Evolutionary conservation across 1,139 yeast species (phyloP).

Genomic region (Williopsis jadinii): DNA sequence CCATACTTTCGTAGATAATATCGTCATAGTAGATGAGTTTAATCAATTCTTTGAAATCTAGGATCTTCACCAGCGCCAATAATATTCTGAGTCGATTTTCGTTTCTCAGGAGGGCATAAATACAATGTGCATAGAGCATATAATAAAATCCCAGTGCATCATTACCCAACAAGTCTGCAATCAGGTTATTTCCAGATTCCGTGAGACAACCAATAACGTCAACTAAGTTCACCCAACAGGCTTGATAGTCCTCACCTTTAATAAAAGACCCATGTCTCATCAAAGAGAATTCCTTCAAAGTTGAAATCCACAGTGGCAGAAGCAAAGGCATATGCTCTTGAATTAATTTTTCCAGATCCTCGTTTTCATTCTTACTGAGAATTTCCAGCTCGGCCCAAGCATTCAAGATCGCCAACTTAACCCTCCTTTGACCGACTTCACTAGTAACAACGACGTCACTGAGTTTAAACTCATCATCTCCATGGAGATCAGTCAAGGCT

Average conservation of each 20-base stretch:
- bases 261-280: conserved; percentile 41
- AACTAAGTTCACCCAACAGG: conserved; percentile 74
- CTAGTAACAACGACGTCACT: conserved; percentile 32
- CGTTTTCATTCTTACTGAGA: conserved; percentile 32
- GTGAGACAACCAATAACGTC: conserved; percentile 68
- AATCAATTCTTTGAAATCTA: conserved; percentile 52
- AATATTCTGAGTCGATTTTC: conserved; percentile 37
- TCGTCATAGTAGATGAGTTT: conserved; percentile 58
- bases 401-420: conserved; percentile 64
- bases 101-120: conserved; percentile 56
- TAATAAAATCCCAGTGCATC: conserved; percentile 74
- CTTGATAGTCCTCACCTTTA: conserved; percentile 51
- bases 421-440: conserved; percentile 18
- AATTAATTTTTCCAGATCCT: conserved; percentile 28
- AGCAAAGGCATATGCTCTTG: conserved; percentile 51
- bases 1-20: conserved; percentile 70
- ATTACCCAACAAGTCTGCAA: conserved; percentile 37
- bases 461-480: conserved; percentile 22
- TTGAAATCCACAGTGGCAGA: conserved; percentile 73
- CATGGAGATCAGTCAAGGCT: conserved; percentile 51
- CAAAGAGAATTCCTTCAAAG: conserved; percentile 68
- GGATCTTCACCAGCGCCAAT: conserved; percentile 47
- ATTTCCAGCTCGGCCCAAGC: conserved; percentile 85
- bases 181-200: conserved; percentile 40
- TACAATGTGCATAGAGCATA: conserved; percentile 76